Evolutionary conservation across 805 yeast genomes (phyloP).

Genomic region (Hanseniaspora hatyaiensis): DNA sequence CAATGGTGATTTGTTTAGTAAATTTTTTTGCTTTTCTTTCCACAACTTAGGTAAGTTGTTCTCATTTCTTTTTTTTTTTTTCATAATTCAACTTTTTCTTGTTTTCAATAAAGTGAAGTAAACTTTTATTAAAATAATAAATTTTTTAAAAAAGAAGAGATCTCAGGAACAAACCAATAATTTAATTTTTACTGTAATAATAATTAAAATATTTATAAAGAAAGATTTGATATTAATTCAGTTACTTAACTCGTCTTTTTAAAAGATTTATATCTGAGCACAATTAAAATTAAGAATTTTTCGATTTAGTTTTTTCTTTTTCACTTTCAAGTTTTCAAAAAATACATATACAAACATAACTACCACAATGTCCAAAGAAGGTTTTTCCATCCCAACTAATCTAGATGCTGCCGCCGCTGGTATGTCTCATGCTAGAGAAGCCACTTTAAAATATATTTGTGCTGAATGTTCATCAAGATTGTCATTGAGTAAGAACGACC

Average conservation of each 20-base stretch:
- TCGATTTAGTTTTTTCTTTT: background rate
- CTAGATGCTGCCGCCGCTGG: constrained; percentile 82
- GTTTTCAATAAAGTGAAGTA: no score
- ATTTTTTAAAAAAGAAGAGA: background rate
- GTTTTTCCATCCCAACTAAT: constrained; percentile 71
- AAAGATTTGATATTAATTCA: no score
- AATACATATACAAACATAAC: background rate
- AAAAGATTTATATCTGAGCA: no score
- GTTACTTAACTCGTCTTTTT: no score
- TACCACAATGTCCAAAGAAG: constrained; percentile 53
- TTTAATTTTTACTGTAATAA: no score
- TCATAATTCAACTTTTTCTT: no score
- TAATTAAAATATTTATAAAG: no score
- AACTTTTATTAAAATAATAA: background rate
- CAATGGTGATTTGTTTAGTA: no score
- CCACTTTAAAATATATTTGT: constrained; percentile 86
- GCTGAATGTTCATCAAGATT: constrained; percentile 91
- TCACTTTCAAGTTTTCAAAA: background rate
- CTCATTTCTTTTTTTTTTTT: no score
- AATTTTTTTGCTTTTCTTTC: no score
- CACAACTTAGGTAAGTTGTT: no score
- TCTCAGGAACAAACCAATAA: no score
- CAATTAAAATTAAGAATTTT: background rate
- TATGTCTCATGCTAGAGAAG: constrained; percentile 52
- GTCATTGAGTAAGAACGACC: constrained; percentile 81